Base-by-base conservation (phyloP, 768 basidiomycete species). In the Clavulina sp. region DNA sequence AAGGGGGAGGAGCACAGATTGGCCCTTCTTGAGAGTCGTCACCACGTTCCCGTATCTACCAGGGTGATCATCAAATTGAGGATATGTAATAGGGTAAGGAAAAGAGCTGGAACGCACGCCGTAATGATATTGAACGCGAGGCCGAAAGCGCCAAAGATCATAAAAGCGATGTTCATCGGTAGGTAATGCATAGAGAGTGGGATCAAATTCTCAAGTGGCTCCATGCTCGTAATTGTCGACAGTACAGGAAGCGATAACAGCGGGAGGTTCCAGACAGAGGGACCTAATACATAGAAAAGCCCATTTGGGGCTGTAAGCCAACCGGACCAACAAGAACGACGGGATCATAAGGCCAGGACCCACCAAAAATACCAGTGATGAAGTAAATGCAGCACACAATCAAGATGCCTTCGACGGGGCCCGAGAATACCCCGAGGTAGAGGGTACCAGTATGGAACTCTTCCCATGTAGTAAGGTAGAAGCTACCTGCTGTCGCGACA, bases 341-440 rank as follows among this genome's bases (percentile, higher is more conserved):
- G 29, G 6, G 7, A 13, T 7, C 9, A 29, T 30, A 1, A 16
- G 7, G 7, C 16, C 28, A 26, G 26, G 34, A 61, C 72, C 44
- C 55, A 77, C 86, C 86, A 59, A 71, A 80, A 49, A 84, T 63
- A 0, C 88, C 92, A 9, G 83, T 81, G 49, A 93, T 68, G 29
- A 78, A 57, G 67, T 81, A 96, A 51, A 96, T 79, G 5, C 58
- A 62, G 26, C 81, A 70, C 51, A 97, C 81, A 65, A 96, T 73
- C 32, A 99, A 68, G 57, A 97, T 93, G 4, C 95, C 95, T 64
- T 97, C 95, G 2, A 96, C 85, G 0, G 95, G 93, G 0, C 95
- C 93, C 16, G 88, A 93, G 65, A 93, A 93, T 31, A 81, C 76
- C 5, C 86, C 89, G 18, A 99, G 80, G 69, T 80, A 99, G 16